Percentiles rank a stretch among this genome's conserved stretches.
These are phyloP conservation scores for Cordyceps tenuipes DNA, from an alignment of 2,329 filamentous ascomycete species.

Conservation along the genomic window DNA sequence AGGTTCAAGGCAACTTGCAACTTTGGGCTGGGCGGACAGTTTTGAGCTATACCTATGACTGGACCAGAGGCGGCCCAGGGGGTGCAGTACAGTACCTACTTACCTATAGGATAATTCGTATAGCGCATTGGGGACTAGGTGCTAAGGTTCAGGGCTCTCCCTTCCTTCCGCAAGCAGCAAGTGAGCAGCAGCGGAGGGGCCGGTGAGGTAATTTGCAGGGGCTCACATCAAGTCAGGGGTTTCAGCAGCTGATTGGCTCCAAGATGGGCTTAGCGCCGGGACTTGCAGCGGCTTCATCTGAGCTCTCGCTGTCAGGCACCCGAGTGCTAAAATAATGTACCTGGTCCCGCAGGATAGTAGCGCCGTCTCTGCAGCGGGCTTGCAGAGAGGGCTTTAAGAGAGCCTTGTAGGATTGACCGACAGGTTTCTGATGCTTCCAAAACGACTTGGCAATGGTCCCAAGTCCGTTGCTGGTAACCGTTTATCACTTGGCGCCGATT, in stretches of 20 bases:
- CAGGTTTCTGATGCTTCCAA: neutral
- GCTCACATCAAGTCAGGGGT: conserved; percentile 8
- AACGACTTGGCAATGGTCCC: neutral
- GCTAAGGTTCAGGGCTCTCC: neutral
- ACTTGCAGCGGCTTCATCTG: neutral
- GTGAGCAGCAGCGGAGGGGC: conserved; percentile 11
- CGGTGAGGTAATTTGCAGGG: conserved; percentile 8
- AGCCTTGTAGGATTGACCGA: too few species aligned
- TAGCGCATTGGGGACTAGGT: neutral
- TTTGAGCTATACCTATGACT: neutral
- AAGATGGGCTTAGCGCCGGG: neutral
- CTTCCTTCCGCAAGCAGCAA: conserved; percentile 3
- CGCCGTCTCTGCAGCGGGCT: neutral
- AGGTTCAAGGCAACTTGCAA: neutral
- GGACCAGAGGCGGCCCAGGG: neutral
- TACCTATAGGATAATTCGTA: too few species aligned
- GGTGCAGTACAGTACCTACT: too few species aligned
- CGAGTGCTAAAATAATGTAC: too few species aligned
- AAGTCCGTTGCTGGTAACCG: neutral
- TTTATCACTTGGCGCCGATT: conserved; percentile 6
- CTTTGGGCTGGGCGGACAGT: too few species aligned
- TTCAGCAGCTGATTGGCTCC: conserved; percentile 9
- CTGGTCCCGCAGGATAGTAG: neutral
- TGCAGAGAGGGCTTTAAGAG: neutral
- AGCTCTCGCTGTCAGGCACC: too few species aligned